Base-by-base conservation (phyloP, 305 asterid species). In the Vinca major region DNA sequence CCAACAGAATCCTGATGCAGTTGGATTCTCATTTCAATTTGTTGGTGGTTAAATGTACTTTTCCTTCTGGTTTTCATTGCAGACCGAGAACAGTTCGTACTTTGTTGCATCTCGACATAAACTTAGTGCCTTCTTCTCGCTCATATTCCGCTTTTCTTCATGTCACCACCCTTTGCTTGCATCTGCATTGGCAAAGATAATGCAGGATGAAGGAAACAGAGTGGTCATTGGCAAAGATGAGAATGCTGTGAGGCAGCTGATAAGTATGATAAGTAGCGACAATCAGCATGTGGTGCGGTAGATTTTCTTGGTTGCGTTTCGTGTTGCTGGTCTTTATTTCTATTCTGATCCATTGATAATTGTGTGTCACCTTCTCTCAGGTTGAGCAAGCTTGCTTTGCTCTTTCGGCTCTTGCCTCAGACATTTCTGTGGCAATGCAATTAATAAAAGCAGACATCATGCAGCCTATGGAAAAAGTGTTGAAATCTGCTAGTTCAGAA, bases 371-470 rank as follows among this genome's bases (percentile, higher is more conserved):
- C 67, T 71, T 71, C 71, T 67, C 44, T 66, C 72, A 94, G 99
- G 98, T 91, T 72, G 98, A 91, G 75, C 98, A 91, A 86, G 99
- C 99, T 73, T 94, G 99, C 83, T 88, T 85, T 63, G 99, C 96
- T 69, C 95, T 94, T 76, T 85, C 97, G 58, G 85, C 91, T 73
- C 97, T 94, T 77, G 96, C 99, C 76, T 85, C 95, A 73, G 97
- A 94, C 77, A 83, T 85, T 71, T 78, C 90, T 39, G 95, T 91
- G 78, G 99, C 99, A 62, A 79, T 88, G 89, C 97, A 94, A 80
- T 86, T 94, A 67, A 88, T 91, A 80, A 94, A 91, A 77, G 83
- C 92, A 63, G 98, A 91, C 78, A 87, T 94, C 78, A 87, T 94
- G 99, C 97, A 94, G 84, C 98, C 98, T 50, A 88, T 94, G 73